Evolutionary conservation across 1,139 yeast species (phyloP).

Genomic region (Pichia kudriavzevii): DNA sequence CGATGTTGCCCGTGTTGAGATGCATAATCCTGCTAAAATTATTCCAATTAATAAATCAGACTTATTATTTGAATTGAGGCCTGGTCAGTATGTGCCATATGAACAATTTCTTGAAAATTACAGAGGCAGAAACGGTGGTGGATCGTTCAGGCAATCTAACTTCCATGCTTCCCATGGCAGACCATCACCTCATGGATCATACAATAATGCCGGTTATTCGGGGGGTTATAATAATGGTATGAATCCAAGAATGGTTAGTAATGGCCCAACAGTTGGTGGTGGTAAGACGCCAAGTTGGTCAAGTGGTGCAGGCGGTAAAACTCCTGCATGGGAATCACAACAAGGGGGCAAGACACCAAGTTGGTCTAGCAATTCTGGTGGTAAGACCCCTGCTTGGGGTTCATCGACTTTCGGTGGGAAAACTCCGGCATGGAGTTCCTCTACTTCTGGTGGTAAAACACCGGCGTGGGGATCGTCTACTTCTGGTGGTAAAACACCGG

Average conservation of each 20-base stretch:
- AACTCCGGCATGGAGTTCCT: slow-evolving; percentile 30
- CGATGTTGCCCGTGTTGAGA: slow-evolving; percentile 81
- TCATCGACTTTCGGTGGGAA: slow-evolving; percentile 25
- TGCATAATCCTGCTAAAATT: slow-evolving; percentile 86
- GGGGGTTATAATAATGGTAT: slow-evolving; percentile 25
- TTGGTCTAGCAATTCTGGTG: slow-evolving; percentile 23
- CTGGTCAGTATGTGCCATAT: slow-evolving; percentile 63
- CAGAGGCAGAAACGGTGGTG: slow-evolving; percentile 24
- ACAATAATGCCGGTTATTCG: slow-evolving; percentile 26
- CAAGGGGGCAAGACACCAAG: slow-evolving; percentile 42
- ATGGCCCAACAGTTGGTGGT: slow-evolving; percentile 29
- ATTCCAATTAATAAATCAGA: slow-evolving; percentile 77
- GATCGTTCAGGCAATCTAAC: neutral
- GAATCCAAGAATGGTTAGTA: slow-evolving; percentile 20
- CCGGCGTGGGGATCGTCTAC: slow-evolving; percentile 11
- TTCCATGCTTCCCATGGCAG: too few species aligned
- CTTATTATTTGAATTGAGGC: slow-evolving; percentile 61
- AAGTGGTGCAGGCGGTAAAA: slow-evolving; percentile 31
- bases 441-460: slow-evolving; percentile 23
- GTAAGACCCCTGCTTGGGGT: slow-evolving; percentile 27
- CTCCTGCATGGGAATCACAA: slow-evolving; percentile 33
- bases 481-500: slow-evolving; percentile 49
- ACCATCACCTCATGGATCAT: neutral
- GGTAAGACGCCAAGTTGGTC: slow-evolving; percentile 24
- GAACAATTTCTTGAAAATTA: slow-evolving; percentile 64